Base-by-base conservation (phyloP, 176 grass and related monocot genomes). In the Oryza glaberrima region DNA sequence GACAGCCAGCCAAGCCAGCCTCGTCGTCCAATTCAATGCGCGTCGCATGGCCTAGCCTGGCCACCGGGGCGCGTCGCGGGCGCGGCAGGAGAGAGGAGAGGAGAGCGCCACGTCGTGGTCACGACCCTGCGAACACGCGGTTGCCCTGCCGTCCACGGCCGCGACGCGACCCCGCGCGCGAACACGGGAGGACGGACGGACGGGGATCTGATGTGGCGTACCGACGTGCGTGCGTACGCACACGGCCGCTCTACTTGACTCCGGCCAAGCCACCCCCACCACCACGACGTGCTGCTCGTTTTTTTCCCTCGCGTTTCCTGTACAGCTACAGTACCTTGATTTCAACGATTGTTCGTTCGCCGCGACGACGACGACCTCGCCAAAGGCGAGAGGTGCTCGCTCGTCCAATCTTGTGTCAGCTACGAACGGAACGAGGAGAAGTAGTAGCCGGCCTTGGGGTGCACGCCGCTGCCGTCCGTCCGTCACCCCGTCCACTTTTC, bases 401-500 rank as follows among this genome's bases (percentile, higher is more conserved):
- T 19, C 15, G 38, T 20, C 38, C n/a, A 13, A 22, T 44, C 20
- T 26, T 47, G 70, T 12, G 13, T 73, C 2, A 15, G 43, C n/a
- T 6, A 47, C 70, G 70, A 47, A 16, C 14, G 70, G 3, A 28
- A 15, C 3, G 45, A 28, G 3, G 3, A 2, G 8, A n/a, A 61
- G 58, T 5, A 20, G 45, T 46, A 44, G 40, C 10, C 66, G 38
- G 26, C 30, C 4, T 7, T 74, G 41, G 46, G 56, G 67, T 13
- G 85, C 78, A 47, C 9, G 43, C 43, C 43, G 28, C 20, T 9
- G 51, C 35, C 66, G 45, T 0, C 44, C n/a, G 70, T 5, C 72
- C 86, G 30, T 16, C 63, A 13, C 16, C 0, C 64, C 84, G 75
- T 83, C 80, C 52, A 44, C 22, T 66, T 67, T 66, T 10, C 30